These are phyloP conservation scores for Penicillium digitatum DNA, from an alignment of 2,329 filamentous ascomycete genomes.

Conservation along the genomic window DNA sequence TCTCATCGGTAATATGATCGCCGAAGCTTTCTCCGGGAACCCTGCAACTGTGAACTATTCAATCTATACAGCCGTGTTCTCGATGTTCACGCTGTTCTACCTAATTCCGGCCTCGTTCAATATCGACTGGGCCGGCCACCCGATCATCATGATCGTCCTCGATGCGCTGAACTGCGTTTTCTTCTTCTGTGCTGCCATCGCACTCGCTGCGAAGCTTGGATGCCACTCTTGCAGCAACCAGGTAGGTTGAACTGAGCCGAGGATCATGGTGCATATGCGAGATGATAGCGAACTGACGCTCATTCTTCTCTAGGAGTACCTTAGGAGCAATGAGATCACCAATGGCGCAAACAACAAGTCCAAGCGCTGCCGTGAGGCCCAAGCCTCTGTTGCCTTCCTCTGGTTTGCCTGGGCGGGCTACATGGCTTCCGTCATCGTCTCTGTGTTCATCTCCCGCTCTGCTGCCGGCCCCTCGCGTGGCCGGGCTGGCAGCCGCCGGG, in stretches of 20 bases:
- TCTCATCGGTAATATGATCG: conserved; percentile 61
- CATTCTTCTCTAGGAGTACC: conserved; percentile 34
- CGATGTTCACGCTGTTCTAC: conserved; percentile 49
- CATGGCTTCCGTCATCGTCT: conserved; percentile 41
- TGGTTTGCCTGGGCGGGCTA: conserved; percentile 50
- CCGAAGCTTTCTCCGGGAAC: conserved; percentile 50
- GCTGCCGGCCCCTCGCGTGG: conserved; percentile 34
- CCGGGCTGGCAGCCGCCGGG: conserved; percentile 31
- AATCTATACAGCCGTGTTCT: conserved; percentile 49
- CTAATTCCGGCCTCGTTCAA: conserved; percentile 44
- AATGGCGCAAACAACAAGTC: conserved; percentile 36
- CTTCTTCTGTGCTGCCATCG: conserved; percentile 48
- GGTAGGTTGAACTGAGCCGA: conserved; percentile 33
- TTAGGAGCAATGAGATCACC: conserved; percentile 44
- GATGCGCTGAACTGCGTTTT: conserved; percentile 49
- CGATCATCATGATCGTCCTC: conserved; percentile 43
- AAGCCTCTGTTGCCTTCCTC: conserved; percentile 50
- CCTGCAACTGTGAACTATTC: conserved; percentile 55
- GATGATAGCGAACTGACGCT: not conserved
- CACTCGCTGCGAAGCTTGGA: conserved; percentile 46
- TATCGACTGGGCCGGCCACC: conserved; percentile 39
- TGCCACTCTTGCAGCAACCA: conserved; percentile 45
- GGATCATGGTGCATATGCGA: not conserved
- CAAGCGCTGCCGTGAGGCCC: conserved; percentile 50
- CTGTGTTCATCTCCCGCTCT: conserved; percentile 35